Evolutionary conservation across 2,329 filamentous ascomycete genomes (phyloP).

Genomic region (Penicillium concentricum): DNA sequence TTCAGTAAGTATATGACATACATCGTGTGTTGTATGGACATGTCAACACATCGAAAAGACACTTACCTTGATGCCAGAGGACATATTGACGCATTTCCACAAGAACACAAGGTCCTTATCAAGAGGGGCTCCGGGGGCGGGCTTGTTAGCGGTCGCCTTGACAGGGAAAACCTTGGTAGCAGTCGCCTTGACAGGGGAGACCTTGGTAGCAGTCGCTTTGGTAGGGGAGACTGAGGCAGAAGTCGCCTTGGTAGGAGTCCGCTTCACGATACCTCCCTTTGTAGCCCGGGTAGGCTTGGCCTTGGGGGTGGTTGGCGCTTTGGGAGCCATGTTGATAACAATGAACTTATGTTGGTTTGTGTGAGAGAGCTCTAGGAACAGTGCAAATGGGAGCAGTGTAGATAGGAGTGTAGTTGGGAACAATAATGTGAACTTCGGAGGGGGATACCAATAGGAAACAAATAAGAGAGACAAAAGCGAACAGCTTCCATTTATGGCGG

Average conservation of each 20-base stretch:
- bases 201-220: no score
- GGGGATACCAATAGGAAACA: no score
- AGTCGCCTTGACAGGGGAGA: no score
- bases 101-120: background rate
- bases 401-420: background rate
- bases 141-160: fast-evolving
- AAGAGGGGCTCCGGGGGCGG: no score
- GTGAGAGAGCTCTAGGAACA: background rate
- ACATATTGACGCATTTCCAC: background rate
- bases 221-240: no score
- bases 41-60: background rate
- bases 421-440: background rate
- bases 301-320: background rate
- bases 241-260: background rate
- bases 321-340: background rate
- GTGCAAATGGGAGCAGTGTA: no score
- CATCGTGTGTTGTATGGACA: background rate
- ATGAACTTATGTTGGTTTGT: no score
- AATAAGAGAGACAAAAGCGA: no score
- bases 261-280: background rate
- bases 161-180: background rate
- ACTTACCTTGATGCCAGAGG: background rate
- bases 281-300: background rate
- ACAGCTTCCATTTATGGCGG: no score
- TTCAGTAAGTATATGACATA: background rate